phyloP scores from a whole-genome alignment of 2,329 filamentous ascomycete species.

The Epichloe brachyelytri region DNA sequence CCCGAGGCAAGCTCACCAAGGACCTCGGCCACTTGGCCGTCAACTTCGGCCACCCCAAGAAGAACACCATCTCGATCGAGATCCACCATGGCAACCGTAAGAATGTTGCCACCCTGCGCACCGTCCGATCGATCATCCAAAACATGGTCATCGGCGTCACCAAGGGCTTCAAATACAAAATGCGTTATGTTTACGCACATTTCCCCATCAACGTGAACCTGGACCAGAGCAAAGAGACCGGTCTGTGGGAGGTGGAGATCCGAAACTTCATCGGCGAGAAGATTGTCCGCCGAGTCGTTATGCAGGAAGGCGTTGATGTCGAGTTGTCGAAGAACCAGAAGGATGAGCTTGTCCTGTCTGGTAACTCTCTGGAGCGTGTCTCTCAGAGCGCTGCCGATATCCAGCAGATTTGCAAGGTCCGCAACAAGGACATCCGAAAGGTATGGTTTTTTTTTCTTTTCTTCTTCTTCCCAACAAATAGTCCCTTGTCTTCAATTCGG shows the following conservation, averaged over 20 bases:
- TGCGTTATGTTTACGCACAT: slow-evolving; percentile 99
- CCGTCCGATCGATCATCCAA: slow-evolving; percentile 95
- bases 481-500: neutral
- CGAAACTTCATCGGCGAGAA: slow-evolving; percentile 99
- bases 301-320: slow-evolving; percentile 84
- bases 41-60: slow-evolving; percentile 81
- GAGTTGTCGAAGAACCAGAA: slow-evolving; percentile 85
- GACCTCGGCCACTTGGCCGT: slow-evolving; percentile 93
- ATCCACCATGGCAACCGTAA: slow-evolving; percentile 98
- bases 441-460: slow-evolving; percentile 29
- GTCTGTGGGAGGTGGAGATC: slow-evolving; percentile 87
- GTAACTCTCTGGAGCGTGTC: slow-evolving; percentile 94
- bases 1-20: slow-evolving; percentile 94
- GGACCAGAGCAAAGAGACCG: slow-evolving; percentile 89
- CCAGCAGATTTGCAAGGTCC: slow-evolving; percentile 98
- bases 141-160: slow-evolving; percentile 98
- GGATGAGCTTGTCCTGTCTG: slow-evolving; percentile 87
- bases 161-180: slow-evolving; percentile 99
- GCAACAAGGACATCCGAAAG: slow-evolving; percentile 99
- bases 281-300: slow-evolving; percentile 84
- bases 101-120: slow-evolving; percentile 94
- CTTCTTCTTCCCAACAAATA: neutral
- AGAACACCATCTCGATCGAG: slow-evolving; percentile 86
- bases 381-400: slow-evolving; percentile 98
- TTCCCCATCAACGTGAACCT: slow-evolving; percentile 99